Conservation (phyloP, 495 filamentous ascomycete genomes). For the Wilcoxina mikolae region DNA sequence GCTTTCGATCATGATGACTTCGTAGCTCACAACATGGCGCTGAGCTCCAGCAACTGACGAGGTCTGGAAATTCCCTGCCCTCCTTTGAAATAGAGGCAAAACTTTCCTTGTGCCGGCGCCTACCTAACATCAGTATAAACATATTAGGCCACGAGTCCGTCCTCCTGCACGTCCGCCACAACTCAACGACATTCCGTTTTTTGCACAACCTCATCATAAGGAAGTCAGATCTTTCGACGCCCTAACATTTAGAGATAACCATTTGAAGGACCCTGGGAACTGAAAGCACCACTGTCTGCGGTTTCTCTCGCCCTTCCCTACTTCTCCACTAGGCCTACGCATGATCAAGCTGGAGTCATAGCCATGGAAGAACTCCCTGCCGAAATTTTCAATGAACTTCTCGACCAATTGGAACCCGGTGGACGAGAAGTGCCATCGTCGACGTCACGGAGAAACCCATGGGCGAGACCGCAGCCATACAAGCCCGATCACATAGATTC, state of each 20-base stretch:
- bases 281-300: constrained; percentile 18
- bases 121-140: no score
- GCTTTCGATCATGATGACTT: neutral
- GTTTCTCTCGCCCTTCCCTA: constrained; percentile 19
- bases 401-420: constrained; percentile 26
- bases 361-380: constrained; percentile 26
- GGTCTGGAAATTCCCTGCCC: no score
- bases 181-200: no score
- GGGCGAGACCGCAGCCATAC: constrained; percentile 26
- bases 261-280: constrained; percentile 7
- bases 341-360: no score
- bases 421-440: constrained; percentile 10
- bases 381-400: constrained; percentile 28
- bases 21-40: neutral
- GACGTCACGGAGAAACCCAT: constrained; percentile 20
- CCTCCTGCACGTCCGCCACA: no score
- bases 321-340: constrained; percentile 14
- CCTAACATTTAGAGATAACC: no score
- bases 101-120: no score
- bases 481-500: constrained; percentile 27
- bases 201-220: no score
- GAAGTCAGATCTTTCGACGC: no score
- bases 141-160: no score
- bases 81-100: no score
- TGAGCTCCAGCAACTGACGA: neutral